Base-by-base conservation (phyloP, 495 filamentous ascomycete species). In the Aspergillus asperescens region DNA sequence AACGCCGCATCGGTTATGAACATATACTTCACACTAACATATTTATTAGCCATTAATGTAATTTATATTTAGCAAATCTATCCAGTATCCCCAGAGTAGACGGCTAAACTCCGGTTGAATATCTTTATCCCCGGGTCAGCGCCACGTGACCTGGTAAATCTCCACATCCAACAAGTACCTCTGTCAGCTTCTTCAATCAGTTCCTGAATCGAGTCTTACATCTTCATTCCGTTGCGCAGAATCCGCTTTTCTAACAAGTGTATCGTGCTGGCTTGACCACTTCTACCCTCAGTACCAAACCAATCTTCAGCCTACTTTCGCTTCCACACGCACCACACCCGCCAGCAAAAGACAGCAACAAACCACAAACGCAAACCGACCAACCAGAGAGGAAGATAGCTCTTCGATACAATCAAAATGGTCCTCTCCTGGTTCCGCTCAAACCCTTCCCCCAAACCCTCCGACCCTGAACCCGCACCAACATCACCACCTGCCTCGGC, bases 351-450 rank as follows among this genome's bases (percentile, higher is more conserved):
- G 39, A 23, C 37, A 2, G 5, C n/a, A 16, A 23, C 37, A 6
- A 8, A 10, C 16, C 38, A 23, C 4, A 22, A 40, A 40, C 7
- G 3, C 38, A 22, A 40, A 12, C 19, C 13, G 4, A 42, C 24
- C 12, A n/a, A 28, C 25, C 20, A 0, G 19, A 4, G 32, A 37
- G 22, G 4, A 37, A 8, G 40, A 43, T 13, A 37, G 28, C 19
- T 19, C 7, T 10, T 16, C n/a, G 13, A 35, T 3, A 16, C 10
- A 34, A 15, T 4, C 39, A 47, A 39, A 37, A 56, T 54, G 44
- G 28, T 47, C 18, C 45, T 53, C 24, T 50, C 45, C 24, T 60
- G 53, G 13, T 61, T 40, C 59, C 46, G 32, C 47, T 56, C 35
- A 38, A 50, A 12, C 43, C 54, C 47, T 38, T 54, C 23, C n/a